These are phyloP conservation scores for Nectriaceae sp. DNA, from an alignment of 2,329 filamentous ascomycete genomes.

Conservation along the genomic window DNA sequence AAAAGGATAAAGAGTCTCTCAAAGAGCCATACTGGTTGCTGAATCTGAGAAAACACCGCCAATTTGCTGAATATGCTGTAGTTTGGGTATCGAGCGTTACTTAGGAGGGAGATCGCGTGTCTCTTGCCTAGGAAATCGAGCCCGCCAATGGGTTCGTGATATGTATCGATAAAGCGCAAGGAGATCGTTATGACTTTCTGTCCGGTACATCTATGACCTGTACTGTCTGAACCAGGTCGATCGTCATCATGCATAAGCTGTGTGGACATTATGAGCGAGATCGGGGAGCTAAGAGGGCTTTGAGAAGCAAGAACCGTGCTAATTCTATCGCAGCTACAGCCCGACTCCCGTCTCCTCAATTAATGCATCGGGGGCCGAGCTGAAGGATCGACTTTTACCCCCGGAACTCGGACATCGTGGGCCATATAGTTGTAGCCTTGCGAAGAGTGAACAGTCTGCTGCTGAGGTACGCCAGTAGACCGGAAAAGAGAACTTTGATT, in stretches of 20 bases:
- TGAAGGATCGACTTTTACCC: slow-evolving; percentile 32
- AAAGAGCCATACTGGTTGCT: background rate
- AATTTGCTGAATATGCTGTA: background rate
- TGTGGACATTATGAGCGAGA: slow-evolving; percentile 16
- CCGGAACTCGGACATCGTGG: slow-evolving; percentile 34
- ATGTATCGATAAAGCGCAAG: slow-evolving; percentile 10
- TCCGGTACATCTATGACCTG: slow-evolving; percentile 23
- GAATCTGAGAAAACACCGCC: no score
- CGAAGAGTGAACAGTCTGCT: slow-evolving; percentile 28
- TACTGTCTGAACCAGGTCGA: slow-evolving; percentile 32
- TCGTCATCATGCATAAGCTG: slow-evolving; percentile 23
- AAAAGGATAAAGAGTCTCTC: slow-evolving; percentile 10
- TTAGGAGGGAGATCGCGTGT: background rate
- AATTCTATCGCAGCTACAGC: background rate
- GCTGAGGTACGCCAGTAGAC: slow-evolving; percentile 31
- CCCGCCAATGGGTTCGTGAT: background rate
- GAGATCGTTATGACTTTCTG: slow-evolving; percentile 9
- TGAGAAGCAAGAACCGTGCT: background rate
- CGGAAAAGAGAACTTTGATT: slow-evolving; percentile 36
- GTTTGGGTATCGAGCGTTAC: background rate
- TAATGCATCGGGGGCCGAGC: slow-evolving; percentile 32
- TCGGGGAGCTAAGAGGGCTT: background rate
- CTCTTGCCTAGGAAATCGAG: background rate
- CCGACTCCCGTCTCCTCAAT: background rate
- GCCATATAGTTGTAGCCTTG: slow-evolving; percentile 38